Conservation (phyloP, 2,329 filamentous ascomycete species). For the Ascochyta fabae region DNA sequence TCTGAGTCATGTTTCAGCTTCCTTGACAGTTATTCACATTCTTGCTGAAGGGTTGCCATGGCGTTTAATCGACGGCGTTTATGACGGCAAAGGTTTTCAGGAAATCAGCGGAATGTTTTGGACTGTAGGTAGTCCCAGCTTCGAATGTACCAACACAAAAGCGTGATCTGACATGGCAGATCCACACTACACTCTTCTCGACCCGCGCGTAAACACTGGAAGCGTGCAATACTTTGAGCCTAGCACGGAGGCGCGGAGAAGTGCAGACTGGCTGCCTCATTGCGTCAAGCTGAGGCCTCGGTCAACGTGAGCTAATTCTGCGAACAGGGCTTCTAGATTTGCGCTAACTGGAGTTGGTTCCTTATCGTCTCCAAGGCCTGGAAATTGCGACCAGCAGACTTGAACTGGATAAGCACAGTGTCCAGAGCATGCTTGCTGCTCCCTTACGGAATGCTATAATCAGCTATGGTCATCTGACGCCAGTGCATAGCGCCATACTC, state of each 20-base stretch:
- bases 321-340: not conserved
- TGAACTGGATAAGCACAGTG: not conserved
- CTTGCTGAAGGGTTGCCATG: not conserved
- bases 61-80: slow-evolving; percentile 22
- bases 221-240: not conserved
- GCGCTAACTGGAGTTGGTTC: not conserved
- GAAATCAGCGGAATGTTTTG: not conserved
- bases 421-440: not conserved
- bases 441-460: not conserved
- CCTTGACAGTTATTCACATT: not conserved
- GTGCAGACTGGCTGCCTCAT: not conserved
- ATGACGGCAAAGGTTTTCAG: not conserved
- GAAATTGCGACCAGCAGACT: not conserved
- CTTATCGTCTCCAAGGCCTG: not conserved
- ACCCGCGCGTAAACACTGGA: not conserved
- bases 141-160: slow-evolving; percentile 10
- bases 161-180: slow-evolving; percentile 25
- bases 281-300: not conserved
- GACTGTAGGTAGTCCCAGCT: slow-evolving; percentile 34
- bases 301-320: not conserved
- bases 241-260: not conserved
- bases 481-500: slow-evolving; percentile 28
- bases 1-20: not conserved
- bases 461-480: slow-evolving; percentile 41
- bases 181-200: not conserved